Base-by-base conservation (phyloP, 1,284 basidiomycete species). In the Meira nashicola region DNA sequence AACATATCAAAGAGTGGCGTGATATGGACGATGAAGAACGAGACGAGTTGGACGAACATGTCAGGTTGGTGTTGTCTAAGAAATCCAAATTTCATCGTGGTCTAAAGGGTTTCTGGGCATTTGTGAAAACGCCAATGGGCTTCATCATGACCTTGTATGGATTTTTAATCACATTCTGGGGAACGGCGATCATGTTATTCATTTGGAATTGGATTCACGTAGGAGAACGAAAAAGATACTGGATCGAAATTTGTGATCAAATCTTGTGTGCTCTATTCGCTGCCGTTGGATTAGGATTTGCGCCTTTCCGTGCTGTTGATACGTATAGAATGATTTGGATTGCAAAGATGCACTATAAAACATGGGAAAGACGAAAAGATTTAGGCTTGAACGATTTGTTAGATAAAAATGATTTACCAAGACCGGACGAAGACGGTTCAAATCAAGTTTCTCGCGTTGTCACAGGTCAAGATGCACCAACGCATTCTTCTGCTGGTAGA, bases 61-160 rank as follows among this genome's bases (percentile, higher is more conserved):
- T 94, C 21, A 85, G 88, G 57, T 84, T 89, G 65, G 84, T 91
- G 2, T 82, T 94, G 14, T 82, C 83, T 23, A 85, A 86, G 62
- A 84, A 84, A 38, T 84, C 86, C 33, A 86, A 84, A 59, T 64
- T 72, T 57, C 67, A 66, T 40, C 69, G 73, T 23, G 65, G 63
- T 14, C 49, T 61, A 1, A 58, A 58, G 15, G 74, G 74, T 7
- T 77, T 77, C 54, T 65, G 65, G 55, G 54, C 64, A 28, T 77
- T 72, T 57, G 67, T 74, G 21, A 59, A 64, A 53, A 77, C 74
- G 21, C 70, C 71, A 14, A 71, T 71, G 49, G 74, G 74, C 37
- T 71, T 76, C 53, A 74, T 77, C 57, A 68, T 77, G 48, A 73
- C 70, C 2, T 59, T 61, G 10, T 77, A 77, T 41, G 74, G 70